Base-by-base conservation (phyloP, 2,329 filamentous ascomycete genomes). In the Fusarium continuum region DNA sequence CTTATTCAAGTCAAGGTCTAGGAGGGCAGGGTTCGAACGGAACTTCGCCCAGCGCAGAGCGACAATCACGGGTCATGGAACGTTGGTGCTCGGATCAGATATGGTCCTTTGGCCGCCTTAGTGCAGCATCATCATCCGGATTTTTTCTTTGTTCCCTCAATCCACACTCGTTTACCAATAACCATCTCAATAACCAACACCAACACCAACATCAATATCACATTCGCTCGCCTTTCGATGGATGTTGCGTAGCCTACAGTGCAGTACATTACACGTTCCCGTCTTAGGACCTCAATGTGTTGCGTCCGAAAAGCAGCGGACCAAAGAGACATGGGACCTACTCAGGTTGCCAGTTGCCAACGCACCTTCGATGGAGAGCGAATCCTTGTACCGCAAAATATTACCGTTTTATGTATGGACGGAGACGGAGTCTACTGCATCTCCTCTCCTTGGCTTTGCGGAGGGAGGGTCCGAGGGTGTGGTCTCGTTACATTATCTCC, bases 141-240 rank as follows among this genome's bases (percentile, higher is more conserved):
- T 11, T 3, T 28, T 36, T 63, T 35, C 55, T 68, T 69, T 67
- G 54, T 67, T 45, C 38, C 28, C 26, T 22, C 19, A 35, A 8
- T 28, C 13, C n/a, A 39, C 54, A 36, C 28, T 54, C 17, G 31
- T 40, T 59, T 31, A 17, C 32, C 9, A 16, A 29, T 28, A 11
- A 13, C n/a, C n/a, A 31, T 39, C 20, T 43, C 34, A 38, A 49
- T 52, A 36, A 28, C 45, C 49, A 52, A 50, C 54, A 41, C 26
- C n/a, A 29, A 39, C 50, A 28, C 46, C 38, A 22, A 26, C 14
- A 20, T 4, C 28, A 43, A 60, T 46, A 60, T 61, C 40, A 64
- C 36, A 49, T 31, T 29, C 69, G 68, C 65, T 67, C 65, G 67
- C 69, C 68, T 70, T 70, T 70, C 57, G 20, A 26, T 11, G 28